Evolutionary conservation across 805 yeast species (phyloP), one percentile per base, ranked within the genome.

Genomic region (Ogataea corticis): DNA sequence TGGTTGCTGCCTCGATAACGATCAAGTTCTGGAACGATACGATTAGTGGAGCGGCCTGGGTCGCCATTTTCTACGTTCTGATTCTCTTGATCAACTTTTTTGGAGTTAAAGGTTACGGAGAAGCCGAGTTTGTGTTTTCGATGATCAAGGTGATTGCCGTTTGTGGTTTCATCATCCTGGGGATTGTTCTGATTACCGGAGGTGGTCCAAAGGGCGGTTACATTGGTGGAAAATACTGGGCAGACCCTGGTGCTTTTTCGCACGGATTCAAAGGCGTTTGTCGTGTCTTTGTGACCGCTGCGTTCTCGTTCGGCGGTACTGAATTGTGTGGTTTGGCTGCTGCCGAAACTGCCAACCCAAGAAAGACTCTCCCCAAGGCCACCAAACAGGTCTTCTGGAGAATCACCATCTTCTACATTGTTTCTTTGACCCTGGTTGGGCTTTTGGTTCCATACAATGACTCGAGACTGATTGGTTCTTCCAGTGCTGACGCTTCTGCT

Each of bases 61-160:
- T 78, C 30, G 71, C 75, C 0, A 70, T 79, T 19, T 79, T 79
- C 50, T 80, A 70, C 54, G 66, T 69, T 2, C 53, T 75, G 15
- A 72, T 81, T 45, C 58, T 73, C 16, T 45, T 62, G 21, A 72
- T 80, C 46, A 80, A 80, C 59, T 57, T 80, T 41, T 72, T 77
- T 49, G 85, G 86, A 42, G 80, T 79, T 14, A 68, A 69, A 52
- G 84, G 83, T 23, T 82, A 78, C 57, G 85, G 84, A 56, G 87
- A 82, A 62, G 79, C 80, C 15, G 86, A 82, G 58, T 79, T 75
- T 49, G 55, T 74, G 29, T 72, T 82, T 56, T 76, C 81, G 44
- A 41, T 68, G 14, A 67, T 75, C 46, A 82, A 82, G 58, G 72
- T 78, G 9, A 35, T 70, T 12, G 80, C 83, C 63, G 73, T 82